Evolutionary conservation across 345 rosid species (phyloP), one percentile per base, ranked within the genome.

Genomic region (Acer saccharum): DNA sequence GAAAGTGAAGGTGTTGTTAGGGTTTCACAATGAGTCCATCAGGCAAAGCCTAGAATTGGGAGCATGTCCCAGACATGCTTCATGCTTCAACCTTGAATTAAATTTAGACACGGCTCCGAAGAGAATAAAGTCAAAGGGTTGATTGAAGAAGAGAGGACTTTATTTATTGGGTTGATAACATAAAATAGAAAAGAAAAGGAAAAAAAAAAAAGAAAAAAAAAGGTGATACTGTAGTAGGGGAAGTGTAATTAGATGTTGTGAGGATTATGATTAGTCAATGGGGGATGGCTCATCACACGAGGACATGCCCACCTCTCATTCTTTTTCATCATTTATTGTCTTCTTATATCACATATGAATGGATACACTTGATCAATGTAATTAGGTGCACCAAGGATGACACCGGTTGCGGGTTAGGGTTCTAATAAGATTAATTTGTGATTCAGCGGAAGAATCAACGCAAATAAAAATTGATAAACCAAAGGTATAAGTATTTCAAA

Each of bases 31-130:
- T 11, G 67, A 21, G 39, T 17, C 57, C 65, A 20, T 48, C 27
- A 73, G 46, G 41, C 69, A 61, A 43, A 46, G 78, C 72, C 43
- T 57, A n/a, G 23, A 20, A n/a, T 46, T 75, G 55, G 78, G 78
- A 67, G 54, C 72, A 20, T 66, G 72, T 65, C 41, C 61, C 65
- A 50, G 55, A 50, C 55, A 13, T 50, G 55, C 55, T 50, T 50
- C 1, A 13, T 3, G 17, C 55, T 50, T 11, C 3, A 13, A 50
- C 13, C 5, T 11, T 11, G 13, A 50, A 13, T 50, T 4, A 50
- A 50, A 50, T 12, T 50, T 50, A 50, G 55, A 50, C 55, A 50
- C 18, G 3, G 63, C 23, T 58, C 25, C 25, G 13, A n/a, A 5
- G 63, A 58, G 63, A 58, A 58, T 58, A 58, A 58, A 58, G 63